Evolutionary conservation across 2,329 filamentous ascomycete species (phyloP), one percentile per base, ranked within the genome.

Genomic region (Phaeosphaeriaceae sp.): DNA sequence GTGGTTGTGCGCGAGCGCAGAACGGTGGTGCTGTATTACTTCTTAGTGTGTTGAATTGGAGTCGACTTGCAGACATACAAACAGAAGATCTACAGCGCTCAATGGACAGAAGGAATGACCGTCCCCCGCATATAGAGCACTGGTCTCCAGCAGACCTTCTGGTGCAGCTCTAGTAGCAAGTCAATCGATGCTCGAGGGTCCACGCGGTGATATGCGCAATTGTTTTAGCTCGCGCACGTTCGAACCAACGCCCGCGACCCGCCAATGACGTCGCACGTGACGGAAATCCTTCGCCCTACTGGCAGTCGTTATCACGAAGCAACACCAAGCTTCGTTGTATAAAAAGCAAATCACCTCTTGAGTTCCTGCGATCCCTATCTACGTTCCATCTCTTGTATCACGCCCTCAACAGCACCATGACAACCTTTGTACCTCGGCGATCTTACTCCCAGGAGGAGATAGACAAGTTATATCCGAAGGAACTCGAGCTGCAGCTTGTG

Each of bases 361-460:
- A n/a, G 17, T 21, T 20, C 22, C 44, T 13, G 27, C 42, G 20
- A 31, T 25, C n/a, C 45, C 21, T 17, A 42, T 50, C 31, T 41
- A 21, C 19, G 7, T 48, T 50, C 19, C 41, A 17, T 25, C 47
- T 31, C 20, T 50, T 24, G 27, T 7, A 10, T 10, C 17, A 21
- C 41, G 22, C 21, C 17, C 27, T 44, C 20, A 17, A 33, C 19
- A 24, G 7, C 49, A 61, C 27, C 21, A 98, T 98, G 94, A 91
- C 93, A 13, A 89, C 89, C 42, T 84, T 96, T 46, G 80, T 85
- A 46, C 91, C 91, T 49, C 87, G 92, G 56, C 82, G 85, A 56
- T 88, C 91, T 0, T 98, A 98, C 81, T 88, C 89, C 46, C 81
- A 88, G 65, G 89, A 91, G 58, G 93, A 98, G 84, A 86, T 98